phyloP scores from a whole-genome alignment of 2,329 filamentous ascomycete genomes.

The Colletotrichum musicola region DNA sequence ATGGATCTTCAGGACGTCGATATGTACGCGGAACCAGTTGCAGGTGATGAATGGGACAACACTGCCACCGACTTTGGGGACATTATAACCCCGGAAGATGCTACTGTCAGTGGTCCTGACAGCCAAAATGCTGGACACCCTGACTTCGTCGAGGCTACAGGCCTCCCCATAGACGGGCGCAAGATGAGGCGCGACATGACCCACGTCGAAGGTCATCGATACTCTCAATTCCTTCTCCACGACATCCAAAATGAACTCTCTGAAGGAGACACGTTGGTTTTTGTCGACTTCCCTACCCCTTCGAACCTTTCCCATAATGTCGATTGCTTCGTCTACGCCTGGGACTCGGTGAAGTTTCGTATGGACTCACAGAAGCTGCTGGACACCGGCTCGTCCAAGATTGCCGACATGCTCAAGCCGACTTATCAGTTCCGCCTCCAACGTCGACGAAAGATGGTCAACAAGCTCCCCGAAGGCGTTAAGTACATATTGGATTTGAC shows the following conservation, averaged over 20 bases:
- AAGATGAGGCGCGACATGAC: slow-evolving; percentile 16
- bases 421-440: slow-evolving; percentile 55
- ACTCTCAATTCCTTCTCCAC: slow-evolving; percentile 37
- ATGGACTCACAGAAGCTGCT: slow-evolving; percentile 62
- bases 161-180: background rate
- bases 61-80: background rate
- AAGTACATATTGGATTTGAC: slow-evolving; percentile 74
- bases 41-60: background rate
- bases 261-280: slow-evolving; percentile 59
- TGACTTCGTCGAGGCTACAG: background rate
- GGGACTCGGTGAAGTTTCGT: slow-evolving; percentile 53
- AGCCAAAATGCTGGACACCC: background rate
- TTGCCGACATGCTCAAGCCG: slow-evolving; percentile 59
- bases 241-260: slow-evolving; percentile 39
- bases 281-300: slow-evolving; percentile 54
- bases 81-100: background rate
- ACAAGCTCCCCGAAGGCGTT: slow-evolving; percentile 57
- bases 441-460: slow-evolving; percentile 52
- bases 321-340: slow-evolving; percentile 52
- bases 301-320: slow-evolving; percentile 38
- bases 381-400: slow-evolving; percentile 60
- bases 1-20: slow-evolving; percentile 8
- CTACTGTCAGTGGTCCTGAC: background rate
- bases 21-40: background rate
- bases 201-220: slow-evolving; percentile 11